Conservation (phyloP, 208 protist genomes). For the Trypanosomatidae sp. region DNA sequence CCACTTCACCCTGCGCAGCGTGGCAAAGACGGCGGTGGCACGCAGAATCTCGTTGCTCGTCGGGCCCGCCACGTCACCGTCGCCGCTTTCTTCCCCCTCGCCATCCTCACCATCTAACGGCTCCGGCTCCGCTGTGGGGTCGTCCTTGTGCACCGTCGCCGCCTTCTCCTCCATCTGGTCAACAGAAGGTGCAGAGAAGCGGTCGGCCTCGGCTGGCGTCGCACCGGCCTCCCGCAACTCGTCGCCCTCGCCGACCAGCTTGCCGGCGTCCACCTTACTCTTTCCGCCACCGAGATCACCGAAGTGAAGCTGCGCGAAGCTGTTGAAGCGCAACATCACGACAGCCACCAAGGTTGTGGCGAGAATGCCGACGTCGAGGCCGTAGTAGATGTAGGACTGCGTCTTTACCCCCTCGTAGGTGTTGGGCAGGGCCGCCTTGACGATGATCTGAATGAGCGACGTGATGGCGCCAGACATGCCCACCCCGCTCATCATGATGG, state of each 20-base stretch:
- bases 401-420: conserved; percentile 34
- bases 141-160: too few relatives aligned
- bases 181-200: too few relatives aligned
- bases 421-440: conserved; percentile 42
- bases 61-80: too few relatives aligned
- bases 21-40: conserved; percentile 22
- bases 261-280: conserved; percentile 24
- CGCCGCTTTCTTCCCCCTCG: too few relatives aligned
- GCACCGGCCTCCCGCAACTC: too few relatives aligned
- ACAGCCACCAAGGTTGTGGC: conserved; percentile 16
- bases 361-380: conserved; percentile 44
- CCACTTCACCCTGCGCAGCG: conserved; percentile 26
- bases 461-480: conserved; percentile 46
- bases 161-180: too few relatives aligned
- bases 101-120: too few relatives aligned
- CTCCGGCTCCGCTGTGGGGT: too few relatives aligned
- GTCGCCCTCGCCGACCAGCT: too few relatives aligned
- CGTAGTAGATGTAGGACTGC: conserved; percentile 60
- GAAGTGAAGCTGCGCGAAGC: conserved; percentile 41
- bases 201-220: too few relatives aligned
- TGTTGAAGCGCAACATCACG: conserved; percentile 43
- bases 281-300: conserved; percentile 21
- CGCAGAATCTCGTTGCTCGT: conserved; percentile 26
- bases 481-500: conserved; percentile 61
- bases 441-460: conserved; percentile 52